These are phyloP conservation scores for Trypethelium eluteriae DNA, from an alignment of 495 filamentous ascomycete genomes.

Conservation along the genomic window DNA sequence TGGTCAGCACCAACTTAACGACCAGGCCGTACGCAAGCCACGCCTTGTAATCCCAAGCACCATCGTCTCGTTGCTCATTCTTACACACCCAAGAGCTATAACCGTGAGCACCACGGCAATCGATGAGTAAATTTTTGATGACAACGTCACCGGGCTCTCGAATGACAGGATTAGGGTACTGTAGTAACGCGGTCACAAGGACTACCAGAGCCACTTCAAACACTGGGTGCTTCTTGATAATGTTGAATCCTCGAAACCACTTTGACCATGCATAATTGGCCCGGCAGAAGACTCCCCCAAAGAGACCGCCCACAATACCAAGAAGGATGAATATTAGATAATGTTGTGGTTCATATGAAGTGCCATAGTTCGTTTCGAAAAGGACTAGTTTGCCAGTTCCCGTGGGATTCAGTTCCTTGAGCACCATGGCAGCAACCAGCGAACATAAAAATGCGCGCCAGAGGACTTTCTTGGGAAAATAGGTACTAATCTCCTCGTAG, in stretches of 20 bases:
- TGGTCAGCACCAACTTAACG: constrained; percentile 48
- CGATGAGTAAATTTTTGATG: constrained; percentile 48
- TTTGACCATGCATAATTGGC: constrained; percentile 50
- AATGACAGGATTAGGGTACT: constrained; percentile 48
- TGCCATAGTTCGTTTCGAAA: constrained; percentile 53
- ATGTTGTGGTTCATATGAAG: constrained; percentile 45
- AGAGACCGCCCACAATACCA: constrained; percentile 49
- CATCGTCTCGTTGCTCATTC: constrained; percentile 35
- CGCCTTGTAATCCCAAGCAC: constrained; percentile 35
- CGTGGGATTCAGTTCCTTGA: constrained; percentile 51
- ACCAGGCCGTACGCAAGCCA: constrained; percentile 48
- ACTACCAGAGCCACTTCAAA: constrained; percentile 49
- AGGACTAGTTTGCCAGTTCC: constrained; percentile 51
- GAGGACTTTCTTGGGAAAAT: constrained; percentile 50
- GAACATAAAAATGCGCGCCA: constrained; percentile 54
- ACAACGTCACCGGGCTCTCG: constrained; percentile 47
- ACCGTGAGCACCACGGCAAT: constrained; percentile 37
- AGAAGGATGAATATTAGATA: constrained; percentile 50
- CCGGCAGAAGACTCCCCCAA: constrained; percentile 50
- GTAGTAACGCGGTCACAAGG: constrained; percentile 45
- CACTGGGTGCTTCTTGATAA: constrained; percentile 48
- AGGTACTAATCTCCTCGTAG: constrained; percentile 48
- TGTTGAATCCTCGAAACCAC: constrained; percentile 43
- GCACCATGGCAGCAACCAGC: constrained; percentile 44
- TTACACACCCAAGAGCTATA: constrained; percentile 42